These are phyloP conservation scores for Agaricus bisporus DNA, from an alignment of 768 basidiomycete species.

Conservation along the genomic window DNA sequence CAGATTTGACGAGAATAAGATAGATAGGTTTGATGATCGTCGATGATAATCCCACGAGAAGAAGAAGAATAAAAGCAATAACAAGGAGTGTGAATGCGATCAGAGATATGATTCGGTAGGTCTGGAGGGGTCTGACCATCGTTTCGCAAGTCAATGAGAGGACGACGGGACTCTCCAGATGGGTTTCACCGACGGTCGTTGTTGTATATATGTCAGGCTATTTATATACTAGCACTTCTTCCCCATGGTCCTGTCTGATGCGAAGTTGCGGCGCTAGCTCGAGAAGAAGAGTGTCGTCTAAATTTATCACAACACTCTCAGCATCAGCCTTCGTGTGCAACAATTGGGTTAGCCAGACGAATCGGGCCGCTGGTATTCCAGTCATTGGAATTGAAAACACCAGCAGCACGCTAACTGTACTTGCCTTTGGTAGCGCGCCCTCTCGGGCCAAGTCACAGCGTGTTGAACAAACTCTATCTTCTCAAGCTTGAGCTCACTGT, in stretches of 20 bases:
- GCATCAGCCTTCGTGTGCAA: no score
- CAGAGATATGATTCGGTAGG: conserved; percentile 41
- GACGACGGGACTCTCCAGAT: background rate
- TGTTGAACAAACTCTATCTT: no score
- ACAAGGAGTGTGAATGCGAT: conserved; percentile 46
- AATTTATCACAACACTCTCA: no score
- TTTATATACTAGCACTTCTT: conserved; percentile 9
- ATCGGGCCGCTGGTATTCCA: background rate
- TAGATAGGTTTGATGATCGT: conserved; percentile 71
- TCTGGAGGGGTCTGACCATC: conserved; percentile 29
- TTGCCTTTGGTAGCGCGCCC: no score
- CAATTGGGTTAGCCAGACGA: no score
- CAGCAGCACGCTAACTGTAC: background rate
- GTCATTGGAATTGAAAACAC: background rate
- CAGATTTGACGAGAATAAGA: conserved; percentile 43
- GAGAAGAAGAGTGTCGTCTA: no score
- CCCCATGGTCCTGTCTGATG: background rate
- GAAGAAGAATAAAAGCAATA: conserved; percentile 61
- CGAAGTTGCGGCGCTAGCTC: no score
- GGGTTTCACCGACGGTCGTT: background rate
- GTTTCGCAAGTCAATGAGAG: background rate
- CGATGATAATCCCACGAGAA: conserved; percentile 70
- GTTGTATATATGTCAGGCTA: background rate
- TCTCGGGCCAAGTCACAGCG: no score
- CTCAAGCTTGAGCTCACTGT: no score